These are phyloP conservation scores for Fusarium udum DNA, from an alignment of 2,329 filamentous ascomycete species.

Conservation along the genomic window DNA sequence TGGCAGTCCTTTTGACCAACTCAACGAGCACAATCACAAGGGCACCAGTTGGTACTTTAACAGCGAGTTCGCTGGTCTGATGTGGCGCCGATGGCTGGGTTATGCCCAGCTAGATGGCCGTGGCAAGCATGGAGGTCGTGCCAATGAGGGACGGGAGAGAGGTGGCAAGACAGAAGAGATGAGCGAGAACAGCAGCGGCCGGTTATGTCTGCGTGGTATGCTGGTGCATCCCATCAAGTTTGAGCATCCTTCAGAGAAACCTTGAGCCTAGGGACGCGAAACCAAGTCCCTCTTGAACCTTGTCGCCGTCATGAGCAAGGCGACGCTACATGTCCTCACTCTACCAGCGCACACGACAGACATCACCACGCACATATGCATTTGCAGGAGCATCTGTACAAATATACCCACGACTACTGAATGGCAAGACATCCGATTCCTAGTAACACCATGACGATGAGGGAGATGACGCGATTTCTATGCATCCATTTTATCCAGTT, in stretches of 20 bases:
- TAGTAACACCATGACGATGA: slow-evolving; percentile 31
- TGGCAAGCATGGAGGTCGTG: slow-evolving; percentile 59
- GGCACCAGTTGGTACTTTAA: slow-evolving; percentile 89
- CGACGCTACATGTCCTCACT: slow-evolving; percentile 33
- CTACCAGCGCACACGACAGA: slow-evolving; percentile 41
- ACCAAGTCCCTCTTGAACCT: background rate
- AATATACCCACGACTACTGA: slow-evolving; percentile 45
- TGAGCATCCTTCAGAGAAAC: slow-evolving; percentile 60
- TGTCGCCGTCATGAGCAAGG: slow-evolving; percentile 44
- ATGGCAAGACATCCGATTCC: slow-evolving; percentile 38
- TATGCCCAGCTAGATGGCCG: slow-evolving; percentile 64
- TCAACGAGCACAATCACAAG: slow-evolving; percentile 83
- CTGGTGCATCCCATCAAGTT: slow-evolving; percentile 84
- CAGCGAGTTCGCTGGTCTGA: slow-evolving; percentile 76
- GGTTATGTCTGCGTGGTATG: slow-evolving; percentile 83
- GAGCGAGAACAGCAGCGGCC: slow-evolving; percentile 59
- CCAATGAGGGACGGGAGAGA: slow-evolving; percentile 57
- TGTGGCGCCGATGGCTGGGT: slow-evolving; percentile 82
- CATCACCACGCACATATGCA: slow-evolving; percentile 44
- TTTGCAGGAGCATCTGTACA: slow-evolving; percentile 45
- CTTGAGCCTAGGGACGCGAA: slow-evolving; percentile 17
- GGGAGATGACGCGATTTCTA: slow-evolving; percentile 36
- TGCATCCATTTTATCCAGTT: slow-evolving; percentile 38
- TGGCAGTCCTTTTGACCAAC: slow-evolving; percentile 72
- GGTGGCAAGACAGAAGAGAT: slow-evolving; percentile 64